phyloP scores from a whole-genome alignment of 2,329 filamentous ascomycete species.

The Keithomyces neogunnii region DNA sequence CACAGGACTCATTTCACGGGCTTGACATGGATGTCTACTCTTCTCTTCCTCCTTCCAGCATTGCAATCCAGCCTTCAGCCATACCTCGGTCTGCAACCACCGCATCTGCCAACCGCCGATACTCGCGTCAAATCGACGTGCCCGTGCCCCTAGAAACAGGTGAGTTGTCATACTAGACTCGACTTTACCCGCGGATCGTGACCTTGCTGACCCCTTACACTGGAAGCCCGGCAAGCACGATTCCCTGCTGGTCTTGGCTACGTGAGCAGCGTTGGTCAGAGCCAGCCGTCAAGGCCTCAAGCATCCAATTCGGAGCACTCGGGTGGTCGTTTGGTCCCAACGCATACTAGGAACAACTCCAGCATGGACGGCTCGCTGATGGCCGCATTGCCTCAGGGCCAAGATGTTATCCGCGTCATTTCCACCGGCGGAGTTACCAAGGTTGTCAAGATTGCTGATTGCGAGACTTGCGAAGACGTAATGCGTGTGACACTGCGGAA shows the following conservation, averaged over 20 bases:
- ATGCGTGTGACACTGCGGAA: constrained; percentile 85
- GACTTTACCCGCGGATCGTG: neutral
- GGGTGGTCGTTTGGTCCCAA: constrained; percentile 51
- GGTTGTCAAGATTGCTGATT: constrained; percentile 86
- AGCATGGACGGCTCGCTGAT: constrained; percentile 82
- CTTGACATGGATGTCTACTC: constrained; percentile 52
- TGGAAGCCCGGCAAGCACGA: constrained; percentile 39
- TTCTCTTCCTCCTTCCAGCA: constrained; percentile 25
- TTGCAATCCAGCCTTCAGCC: constrained; percentile 48
- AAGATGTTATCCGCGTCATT: constrained; percentile 87
- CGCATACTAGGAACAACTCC: constrained; percentile 70
- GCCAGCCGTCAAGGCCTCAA: constrained; percentile 12
- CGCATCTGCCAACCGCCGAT: constrained; percentile 45
- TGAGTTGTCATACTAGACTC: constrained; percentile 60
- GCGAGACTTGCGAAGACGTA: constrained; percentile 85
- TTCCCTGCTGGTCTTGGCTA: constrained; percentile 46
- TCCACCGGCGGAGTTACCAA: constrained; percentile 87
- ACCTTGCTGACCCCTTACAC: constrained; percentile 42
- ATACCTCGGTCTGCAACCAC: constrained; percentile 39
- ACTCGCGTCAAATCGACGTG: constrained; percentile 52
- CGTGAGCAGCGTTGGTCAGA: constrained; percentile 39
- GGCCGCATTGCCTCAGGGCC: constrained; percentile 74
- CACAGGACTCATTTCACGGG: constrained; percentile 72
- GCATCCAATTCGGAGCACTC: constrained; percentile 46
- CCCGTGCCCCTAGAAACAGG: constrained; percentile 32